Percentiles rank a stretch among this genome's conserved stretches.
These are phyloP conservation scores for Trichophyton verrucosum DNA, from an alignment of 2,329 filamentous ascomycete species.

Conservation along the genomic window DNA sequence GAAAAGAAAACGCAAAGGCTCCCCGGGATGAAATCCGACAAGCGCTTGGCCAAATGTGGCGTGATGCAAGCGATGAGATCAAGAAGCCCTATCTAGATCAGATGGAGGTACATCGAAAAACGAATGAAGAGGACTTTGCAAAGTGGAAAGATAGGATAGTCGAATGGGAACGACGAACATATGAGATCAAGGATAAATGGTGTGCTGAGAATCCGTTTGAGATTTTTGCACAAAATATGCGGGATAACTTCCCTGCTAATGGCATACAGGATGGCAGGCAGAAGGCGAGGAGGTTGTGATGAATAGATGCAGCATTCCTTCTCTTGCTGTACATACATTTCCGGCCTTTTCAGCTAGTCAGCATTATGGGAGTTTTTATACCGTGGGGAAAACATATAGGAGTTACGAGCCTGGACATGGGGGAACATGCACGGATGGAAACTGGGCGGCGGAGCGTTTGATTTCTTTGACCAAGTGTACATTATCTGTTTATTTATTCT, in stretches of 20 bases:
- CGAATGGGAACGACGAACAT: constrained; percentile 33
- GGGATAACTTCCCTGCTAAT: not conserved
- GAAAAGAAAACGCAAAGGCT: constrained; percentile 55
- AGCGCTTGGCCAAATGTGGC: constrained; percentile 85
- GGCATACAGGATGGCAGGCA: not conserved
- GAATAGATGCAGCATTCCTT: not conserved
- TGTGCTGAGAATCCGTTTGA: constrained; percentile 27
- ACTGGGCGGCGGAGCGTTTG: constrained; percentile 1
- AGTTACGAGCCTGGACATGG: not conserved
- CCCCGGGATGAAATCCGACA: constrained; percentile 63
- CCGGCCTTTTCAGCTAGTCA: not conserved
- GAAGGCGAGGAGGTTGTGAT: constrained; percentile 7
- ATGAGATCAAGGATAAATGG: constrained; percentile 32
- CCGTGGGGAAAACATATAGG: not conserved
- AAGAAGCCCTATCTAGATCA: constrained; percentile 67
- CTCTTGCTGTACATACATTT: not conserved
- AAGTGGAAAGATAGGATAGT: constrained; percentile 61
- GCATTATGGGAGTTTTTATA: constrained; percentile 1
- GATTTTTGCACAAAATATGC: constrained; percentile 7
- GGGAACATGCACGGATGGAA: not conserved
- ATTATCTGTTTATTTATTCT: not conserved
- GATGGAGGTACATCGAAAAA: constrained; percentile 57
- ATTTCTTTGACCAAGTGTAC: not conserved
- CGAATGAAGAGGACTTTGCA: constrained; percentile 50
- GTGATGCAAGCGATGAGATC: constrained; percentile 55